Base-by-base conservation (phyloP, 2,329 filamentous ascomycete species). In the Nothomitra cinnamomea region DNA sequence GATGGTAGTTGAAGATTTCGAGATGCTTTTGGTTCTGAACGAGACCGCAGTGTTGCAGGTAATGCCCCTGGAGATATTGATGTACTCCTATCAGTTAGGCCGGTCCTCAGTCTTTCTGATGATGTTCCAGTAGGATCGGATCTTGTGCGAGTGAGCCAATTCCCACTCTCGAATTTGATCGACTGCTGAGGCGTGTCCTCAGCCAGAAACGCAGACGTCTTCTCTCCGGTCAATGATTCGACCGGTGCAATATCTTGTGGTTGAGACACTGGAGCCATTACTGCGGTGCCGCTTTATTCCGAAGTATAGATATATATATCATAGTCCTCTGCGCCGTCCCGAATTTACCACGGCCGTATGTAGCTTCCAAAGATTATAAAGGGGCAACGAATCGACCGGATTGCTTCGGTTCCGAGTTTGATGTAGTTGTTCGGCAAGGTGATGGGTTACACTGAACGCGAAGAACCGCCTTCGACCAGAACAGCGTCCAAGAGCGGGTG, bases 1-100 rank as follows among this genome's bases (percentile, higher is more conserved):
- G 74, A 73, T 3, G 74, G 75, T 15, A 78, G 67, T 53, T 74
- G 71, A 41, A 78, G 63, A 35, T 64, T 61, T 3, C 60, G 61
- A 55, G 45, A 17, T 32, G 32, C 32, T 49, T 49, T 49, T 15
- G 43, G 43, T 49, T n/a, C 45, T 32, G 45, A 48, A 3, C 43
- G 43, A 15, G 43, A 49, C 28, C 45, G 45, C 25, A 17, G 8
- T 10, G 45, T 19, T 35, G 45, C 24, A 22, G 28, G 43, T 24
- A 28, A 32, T 24, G 32, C 8, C 10, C 45, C 24, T 35, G 43
- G 13, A 17, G 24, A 35, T 13, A 35, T 22, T 24, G 45, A 49
- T 35, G 45, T 24, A 10, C 25, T 49, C 19, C 45, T 32, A 19
- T 49, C 45, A 25, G 17, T 19, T 24, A 35, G 10, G 45, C 21